Evolutionary conservation across 805 yeast species (phyloP).

Genomic region (Nakazawaea wickerhamii): DNA sequence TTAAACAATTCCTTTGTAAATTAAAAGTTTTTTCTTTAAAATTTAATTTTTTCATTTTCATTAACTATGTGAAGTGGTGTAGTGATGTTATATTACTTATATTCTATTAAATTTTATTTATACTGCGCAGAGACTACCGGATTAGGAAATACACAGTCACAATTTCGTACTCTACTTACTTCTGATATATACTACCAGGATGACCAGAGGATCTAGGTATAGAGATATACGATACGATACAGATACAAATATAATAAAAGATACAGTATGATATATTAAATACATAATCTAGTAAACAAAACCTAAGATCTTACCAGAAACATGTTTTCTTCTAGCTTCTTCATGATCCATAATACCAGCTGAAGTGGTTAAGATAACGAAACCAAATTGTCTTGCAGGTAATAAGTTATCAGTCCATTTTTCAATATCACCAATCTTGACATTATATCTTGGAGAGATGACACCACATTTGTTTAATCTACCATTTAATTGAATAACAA

Average conservation of each 20-base stretch:
- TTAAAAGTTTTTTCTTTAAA: constrained; percentile 1
- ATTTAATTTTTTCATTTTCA: not conserved
- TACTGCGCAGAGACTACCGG: too few relatives aligned
- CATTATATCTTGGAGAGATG: constrained; percentile 97
- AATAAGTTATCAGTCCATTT: constrained; percentile 98
- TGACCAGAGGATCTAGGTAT: not conserved
- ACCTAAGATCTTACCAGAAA: constrained; percentile 97
- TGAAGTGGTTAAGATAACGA: constrained; percentile 95
- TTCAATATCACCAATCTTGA: constrained; percentile 91
- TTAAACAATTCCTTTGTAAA: constrained; percentile 1
- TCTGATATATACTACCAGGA: not conserved
- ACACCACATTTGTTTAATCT: constrained; percentile 99
- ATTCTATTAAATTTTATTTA: not conserved
- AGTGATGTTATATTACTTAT: not conserved
- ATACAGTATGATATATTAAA: not conserved
- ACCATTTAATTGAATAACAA: constrained; percentile 94
- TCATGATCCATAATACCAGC: constrained; percentile 99
- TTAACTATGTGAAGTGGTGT: not conserved
- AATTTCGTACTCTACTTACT: not conserved
- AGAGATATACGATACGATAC: not conserved
- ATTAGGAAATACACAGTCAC: constrained; percentile 9
- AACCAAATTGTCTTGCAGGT: constrained; percentile 99
- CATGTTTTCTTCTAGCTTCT: constrained; percentile 99
- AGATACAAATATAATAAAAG: not conserved
- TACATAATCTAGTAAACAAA: constrained; percentile 74